phyloP scores from a whole-genome alignment of 129 eudicot genomes.

The Apium graveolens region DNA sequence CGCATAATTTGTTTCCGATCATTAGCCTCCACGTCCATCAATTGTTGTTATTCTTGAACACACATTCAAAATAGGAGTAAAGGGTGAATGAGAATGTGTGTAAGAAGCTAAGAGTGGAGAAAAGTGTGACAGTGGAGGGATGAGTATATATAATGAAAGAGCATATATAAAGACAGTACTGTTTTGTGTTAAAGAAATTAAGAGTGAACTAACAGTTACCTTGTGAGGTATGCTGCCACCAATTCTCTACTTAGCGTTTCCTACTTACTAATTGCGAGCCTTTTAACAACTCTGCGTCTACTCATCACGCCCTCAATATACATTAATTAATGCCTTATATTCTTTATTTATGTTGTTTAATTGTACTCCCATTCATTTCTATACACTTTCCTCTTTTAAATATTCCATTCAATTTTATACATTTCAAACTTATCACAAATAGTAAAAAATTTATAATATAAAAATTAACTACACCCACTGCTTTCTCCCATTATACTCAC shows the following conservation, averaged over 20 bases:
- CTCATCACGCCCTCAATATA: neutral
- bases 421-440: too few relatives aligned
- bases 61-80: too few relatives aligned
- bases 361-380: too few relatives aligned
- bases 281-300: constrained; percentile 8
- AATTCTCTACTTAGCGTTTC: constrained; percentile 22
- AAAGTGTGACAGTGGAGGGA: constrained; percentile 6
- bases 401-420: too few relatives aligned
- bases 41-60: too few relatives aligned
- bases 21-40: neutral
- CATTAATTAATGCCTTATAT: neutral
- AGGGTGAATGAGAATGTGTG: neutral
- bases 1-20: constrained; percentile 31
- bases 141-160: neutral
- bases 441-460: too few relatives aligned
- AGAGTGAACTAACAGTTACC: neutral
- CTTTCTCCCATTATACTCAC: too few relatives aligned
- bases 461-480: too few relatives aligned
- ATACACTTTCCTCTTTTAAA: too few relatives aligned
- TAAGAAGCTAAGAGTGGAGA: neutral
- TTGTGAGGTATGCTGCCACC: constrained; percentile 12
- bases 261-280: constrained; percentile 3
- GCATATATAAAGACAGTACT: constrained; percentile 1
- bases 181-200: constrained; percentile 11
- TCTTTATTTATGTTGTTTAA: neutral